phyloP scores from a whole-genome alignment of 148 eudicot species.

The Suaeda aralocaspica region DNA sequence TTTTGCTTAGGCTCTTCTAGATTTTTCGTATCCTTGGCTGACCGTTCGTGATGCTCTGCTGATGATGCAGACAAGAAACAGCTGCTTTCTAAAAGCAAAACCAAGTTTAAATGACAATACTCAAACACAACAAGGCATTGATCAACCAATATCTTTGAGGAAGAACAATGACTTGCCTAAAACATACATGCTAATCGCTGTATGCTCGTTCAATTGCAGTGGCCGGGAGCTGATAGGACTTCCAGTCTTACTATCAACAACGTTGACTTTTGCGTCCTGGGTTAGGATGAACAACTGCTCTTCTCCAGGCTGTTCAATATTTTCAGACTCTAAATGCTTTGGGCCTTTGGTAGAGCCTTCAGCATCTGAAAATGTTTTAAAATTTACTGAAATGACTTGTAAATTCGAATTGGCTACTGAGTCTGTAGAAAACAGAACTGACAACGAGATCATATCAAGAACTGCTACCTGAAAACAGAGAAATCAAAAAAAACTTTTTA shows the following conservation, averaged over 20 bases:
- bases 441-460: conserved; percentile 48
- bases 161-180: conserved; percentile 54
- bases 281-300: conserved; percentile 50
- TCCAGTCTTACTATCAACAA: conserved; percentile 46
- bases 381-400: conserved; percentile 40
- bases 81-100: conserved; percentile 34
- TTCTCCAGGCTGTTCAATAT: conserved; percentile 33
- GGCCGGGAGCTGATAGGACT: conserved; percentile 41
- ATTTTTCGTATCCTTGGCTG: conserved; percentile 21
- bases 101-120: conserved; percentile 15
- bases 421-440: conserved; percentile 47
- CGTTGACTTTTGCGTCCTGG: conserved; percentile 51
- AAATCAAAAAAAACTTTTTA: not conserved
- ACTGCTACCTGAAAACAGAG: conserved; percentile 53
- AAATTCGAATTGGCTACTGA: conserved; percentile 31
- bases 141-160: conserved; percentile 4
- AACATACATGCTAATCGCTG: conserved; percentile 59
- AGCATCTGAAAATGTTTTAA: conserved; percentile 25
- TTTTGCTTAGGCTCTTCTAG: conserved; percentile 28
- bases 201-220: conserved; percentile 43
- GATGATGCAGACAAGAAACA: conserved; percentile 15
- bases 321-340: conserved; percentile 31
- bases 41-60: conserved; percentile 29
- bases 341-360: conserved; percentile 31
- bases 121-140: conserved; percentile 3